Conservation (phyloP, 148 eudicot species). For the Rheum nobile region DNA sequence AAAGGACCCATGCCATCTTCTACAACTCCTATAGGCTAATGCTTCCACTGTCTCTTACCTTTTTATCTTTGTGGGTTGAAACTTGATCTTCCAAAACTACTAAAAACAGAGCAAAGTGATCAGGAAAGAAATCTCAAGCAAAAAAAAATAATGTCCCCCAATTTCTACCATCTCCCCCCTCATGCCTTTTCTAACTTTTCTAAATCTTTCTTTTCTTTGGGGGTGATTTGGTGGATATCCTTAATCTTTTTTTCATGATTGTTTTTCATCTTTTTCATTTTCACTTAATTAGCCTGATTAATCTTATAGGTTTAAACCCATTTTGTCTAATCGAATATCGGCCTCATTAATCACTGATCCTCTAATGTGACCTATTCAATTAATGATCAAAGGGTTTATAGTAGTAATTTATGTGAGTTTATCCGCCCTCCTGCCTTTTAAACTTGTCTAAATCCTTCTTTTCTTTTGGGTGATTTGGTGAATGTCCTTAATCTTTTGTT, state of each 20-base stretch:
- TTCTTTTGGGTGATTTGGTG: no score
- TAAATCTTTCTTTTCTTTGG: not conserved
- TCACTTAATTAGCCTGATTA: not conserved
- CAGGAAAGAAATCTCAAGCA: not conserved
- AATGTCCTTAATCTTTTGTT: no score
- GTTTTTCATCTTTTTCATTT: not conserved
- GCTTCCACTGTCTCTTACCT: no score
- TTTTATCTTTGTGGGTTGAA: no score
- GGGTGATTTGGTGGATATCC: no score
- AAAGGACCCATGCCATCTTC: not conserved
- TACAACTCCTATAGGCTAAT: not conserved
- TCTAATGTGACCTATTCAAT: not conserved
- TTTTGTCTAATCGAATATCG: not conserved
- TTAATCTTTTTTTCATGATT: no score
- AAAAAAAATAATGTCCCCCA: not conserved
- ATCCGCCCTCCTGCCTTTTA: no score
- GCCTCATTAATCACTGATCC: not conserved
- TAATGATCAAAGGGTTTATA: not conserved
- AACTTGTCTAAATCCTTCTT: no score
- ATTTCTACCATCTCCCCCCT: not conserved
- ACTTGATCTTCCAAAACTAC: no score
- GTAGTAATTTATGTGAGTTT: not conserved
- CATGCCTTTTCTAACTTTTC: not conserved
- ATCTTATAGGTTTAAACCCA: not conserved
- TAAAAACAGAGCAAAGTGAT: not conserved